Evolutionary conservation across 352 stramenopile genomes (phyloP).

Genomic region (Globisporangium viniferum): DNA sequence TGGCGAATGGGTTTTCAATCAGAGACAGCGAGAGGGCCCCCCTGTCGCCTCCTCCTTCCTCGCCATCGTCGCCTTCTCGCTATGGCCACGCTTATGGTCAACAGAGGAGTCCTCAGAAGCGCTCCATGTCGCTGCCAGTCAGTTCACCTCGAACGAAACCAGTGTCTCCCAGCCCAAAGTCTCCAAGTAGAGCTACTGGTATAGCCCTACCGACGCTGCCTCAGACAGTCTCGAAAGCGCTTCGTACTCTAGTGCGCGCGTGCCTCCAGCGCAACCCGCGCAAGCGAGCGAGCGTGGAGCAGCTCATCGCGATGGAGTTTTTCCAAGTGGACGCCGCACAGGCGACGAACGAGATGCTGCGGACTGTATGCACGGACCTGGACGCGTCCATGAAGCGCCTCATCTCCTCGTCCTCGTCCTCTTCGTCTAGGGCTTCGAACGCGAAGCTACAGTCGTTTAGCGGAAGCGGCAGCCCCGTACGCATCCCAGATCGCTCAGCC

Average conservation of each 20-base stretch:
- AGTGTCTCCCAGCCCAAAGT: background rate
- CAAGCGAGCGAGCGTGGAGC: conserved; percentile 27
- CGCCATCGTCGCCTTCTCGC: background rate
- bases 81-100: background rate
- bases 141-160: conserved; percentile 7
- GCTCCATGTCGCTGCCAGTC: background rate
- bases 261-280: conserved; percentile 47
- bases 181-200: background rate
- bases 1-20: conserved; percentile 22
- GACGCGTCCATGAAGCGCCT: conserved; percentile 46
- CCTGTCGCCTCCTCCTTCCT: background rate
- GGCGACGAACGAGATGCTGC: conserved; percentile 52
- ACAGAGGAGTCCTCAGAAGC: conserved; percentile 9
- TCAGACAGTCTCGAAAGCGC: conserved; percentile 35
- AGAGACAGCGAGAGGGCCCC: conserved; percentile 14
- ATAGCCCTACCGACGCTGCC: conserved; percentile 32
- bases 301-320: conserved; percentile 41
- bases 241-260: conserved; percentile 36
- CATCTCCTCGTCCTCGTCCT: conserved; percentile 8
- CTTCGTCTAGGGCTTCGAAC: background rate
- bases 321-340: conserved; percentile 51
- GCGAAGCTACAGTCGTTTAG: background rate
- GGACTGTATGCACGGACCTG: conserved; percentile 51
- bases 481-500: background rate
- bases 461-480: background rate